A percentile compares a stretch with the other conserved stretches of the same genome.
phyloP scores from a whole-genome alignment of 768 basidiomycete genomes.

The Clavaria fumosa region DNA sequence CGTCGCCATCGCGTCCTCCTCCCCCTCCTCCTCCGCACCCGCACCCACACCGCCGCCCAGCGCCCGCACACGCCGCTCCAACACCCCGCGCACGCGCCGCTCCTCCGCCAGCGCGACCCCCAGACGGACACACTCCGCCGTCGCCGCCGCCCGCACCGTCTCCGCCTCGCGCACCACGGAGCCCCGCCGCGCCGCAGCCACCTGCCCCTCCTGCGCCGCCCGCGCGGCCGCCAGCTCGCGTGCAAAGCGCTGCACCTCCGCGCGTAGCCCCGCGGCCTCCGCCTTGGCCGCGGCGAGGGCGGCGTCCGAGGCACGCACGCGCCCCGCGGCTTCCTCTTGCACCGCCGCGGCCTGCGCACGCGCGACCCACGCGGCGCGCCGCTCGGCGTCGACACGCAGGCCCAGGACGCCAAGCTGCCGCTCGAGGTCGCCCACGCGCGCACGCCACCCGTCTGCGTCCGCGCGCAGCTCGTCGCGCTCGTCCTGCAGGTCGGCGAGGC shows the following conservation, averaged over 20 bases:
- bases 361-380: slow-evolving; percentile 74
- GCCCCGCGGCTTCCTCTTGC: slow-evolving; percentile 44
- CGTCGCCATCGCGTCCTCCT: slow-evolving; percentile 26
- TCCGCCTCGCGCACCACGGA: not conserved
- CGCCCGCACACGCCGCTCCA: too few species aligned
- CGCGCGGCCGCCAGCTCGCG: not conserved
- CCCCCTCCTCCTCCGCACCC: slow-evolving; percentile 36
- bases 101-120: slow-evolving; percentile 22
- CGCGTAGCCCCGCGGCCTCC: slow-evolving; percentile 17
- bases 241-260: not conserved
- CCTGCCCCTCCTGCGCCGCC: slow-evolving; percentile 3
- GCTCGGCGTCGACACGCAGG: slow-evolving; percentile 59
- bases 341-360: slow-evolving; percentile 51
- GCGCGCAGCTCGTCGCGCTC: slow-evolving; percentile 82
- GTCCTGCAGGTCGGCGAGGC: slow-evolving; percentile 65
- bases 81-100: slow-evolving; percentile 25
- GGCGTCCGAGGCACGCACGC: slow-evolving; percentile 11
- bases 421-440: slow-evolving; percentile 62
- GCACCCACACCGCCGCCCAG: too few species aligned
- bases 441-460: slow-evolving; percentile 81
- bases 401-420: slow-evolving; percentile 49
- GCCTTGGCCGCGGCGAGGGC: slow-evolving; percentile 3
- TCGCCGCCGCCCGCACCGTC: not conserved
- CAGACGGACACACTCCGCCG: slow-evolving; percentile 11
- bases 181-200: not conserved